Conservation (phyloP, 192 early-diverging fungal species). For the Linnemannia zychae region DNA sequence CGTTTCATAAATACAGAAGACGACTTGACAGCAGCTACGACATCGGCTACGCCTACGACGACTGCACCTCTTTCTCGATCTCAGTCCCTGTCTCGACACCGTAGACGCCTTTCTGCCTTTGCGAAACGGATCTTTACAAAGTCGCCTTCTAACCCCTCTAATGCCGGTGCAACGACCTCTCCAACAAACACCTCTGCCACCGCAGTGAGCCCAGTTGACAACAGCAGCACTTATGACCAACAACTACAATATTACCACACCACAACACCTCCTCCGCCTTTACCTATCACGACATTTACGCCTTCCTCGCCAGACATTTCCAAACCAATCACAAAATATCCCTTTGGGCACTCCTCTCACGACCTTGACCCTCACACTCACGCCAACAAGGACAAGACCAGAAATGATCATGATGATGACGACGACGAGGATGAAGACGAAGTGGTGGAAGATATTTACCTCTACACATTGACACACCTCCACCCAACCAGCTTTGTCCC, state of each 20-base stretch:
- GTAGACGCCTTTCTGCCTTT: conserved; percentile 3
- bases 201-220: background rate
- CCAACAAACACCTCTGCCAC: background rate
- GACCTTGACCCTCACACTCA: no score
- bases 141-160: background rate
- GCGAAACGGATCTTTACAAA: conserved; percentile 2
- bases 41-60: background rate
- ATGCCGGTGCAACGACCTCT: background rate
- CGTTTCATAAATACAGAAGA: background rate
- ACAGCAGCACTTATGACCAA: background rate
- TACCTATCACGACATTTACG: background rate
- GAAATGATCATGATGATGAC: background rate
- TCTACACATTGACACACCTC: background rate
- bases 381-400: background rate
- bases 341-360: background rate
- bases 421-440: background rate
- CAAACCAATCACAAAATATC: background rate
- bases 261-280: background rate
- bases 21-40: background rate
- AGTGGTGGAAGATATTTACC: background rate
- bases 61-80: background rate
- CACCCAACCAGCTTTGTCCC: background rate
- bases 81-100: background rate
- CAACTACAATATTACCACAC: background rate
- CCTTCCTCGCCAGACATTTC: background rate